Base-by-base conservation (phyloP, 345 rosid species). In the Citrus medica region DNA sequence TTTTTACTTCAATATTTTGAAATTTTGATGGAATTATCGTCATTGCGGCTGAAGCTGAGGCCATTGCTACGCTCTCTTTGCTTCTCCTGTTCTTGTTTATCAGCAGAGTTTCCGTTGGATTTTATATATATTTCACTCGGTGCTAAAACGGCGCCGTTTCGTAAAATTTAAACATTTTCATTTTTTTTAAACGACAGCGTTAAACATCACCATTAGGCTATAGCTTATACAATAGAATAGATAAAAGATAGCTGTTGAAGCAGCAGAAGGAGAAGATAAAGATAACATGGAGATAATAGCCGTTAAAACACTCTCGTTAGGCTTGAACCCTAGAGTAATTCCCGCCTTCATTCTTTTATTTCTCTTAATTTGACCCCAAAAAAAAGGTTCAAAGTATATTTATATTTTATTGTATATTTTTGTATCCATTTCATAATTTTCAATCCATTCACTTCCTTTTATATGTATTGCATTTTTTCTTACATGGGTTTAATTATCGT, bases 261-360 rank as follows among this genome's bases (percentile, higher is more conserved):
- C 14, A 30, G 22, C 24, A 22, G 40, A 51, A 19, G 48, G 4
- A 69, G 65, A 42, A 56, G 32, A 6, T 53, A 37, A 65, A 12
- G 73, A 79, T 38, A 81, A 67, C 74, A 83, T 86, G 88, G 84
- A 77, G 67, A 51, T 82, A 56, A 51, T 82, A 56, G 85, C 84
- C 64, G 74, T 76, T 82, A 82, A 76, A 79, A 24, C 87, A 74
- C 80, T 73, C 62, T 56, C 38, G 27, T 5, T 73, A 71, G 74
- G 85, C 56, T 78, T 84, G 78, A 86, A 72, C 74, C 86, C 83
- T 65, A 82, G 55, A 83, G 88, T 80, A 30, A 28, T 64, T 16
- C 12, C 4, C 30, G 37, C 9, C 17, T 4, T 27, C 46, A 16
- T 14, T 2, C 13, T 13, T 6, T 22, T 63, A 7, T 21, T 3